Base-by-base conservation (phyloP, 169 alveolate species). In the Eimeria brunetti region DNA sequence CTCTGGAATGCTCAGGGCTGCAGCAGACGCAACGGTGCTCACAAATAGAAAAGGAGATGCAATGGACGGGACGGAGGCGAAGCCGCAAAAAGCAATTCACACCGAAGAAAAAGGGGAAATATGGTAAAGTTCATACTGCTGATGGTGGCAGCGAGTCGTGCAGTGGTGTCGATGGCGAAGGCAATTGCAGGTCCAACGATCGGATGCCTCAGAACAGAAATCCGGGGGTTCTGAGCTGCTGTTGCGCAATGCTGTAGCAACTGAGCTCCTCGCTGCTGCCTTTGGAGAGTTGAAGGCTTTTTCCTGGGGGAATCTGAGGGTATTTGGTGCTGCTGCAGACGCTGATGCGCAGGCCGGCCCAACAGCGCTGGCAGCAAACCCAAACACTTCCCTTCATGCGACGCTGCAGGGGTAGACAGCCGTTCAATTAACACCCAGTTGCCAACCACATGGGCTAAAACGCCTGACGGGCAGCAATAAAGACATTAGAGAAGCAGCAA, bases 381-480 rank as follows among this genome's bases (percentile, higher is more conserved):
- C 22, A 92, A 53, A n/a, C 91, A 80, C 92, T 20, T 27, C 49
- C 92, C 93, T 14, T 83, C 88, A 36, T 80, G 78, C 22, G 58
- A 88, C 69, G 94, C 71, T 46, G 94, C 73, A 67, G 53, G 85
- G n/a, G 94, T 88, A 51, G 67, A 38, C 38, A 88, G 67, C 56
- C 95, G 46, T 44, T 92, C 95, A 11, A 92, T 51, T 33, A 81
- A 58, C 22, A 92, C 88, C 95, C 95, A 92, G 60, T 30, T 46
- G 11, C 95, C 95, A 27, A 92, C 95, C 2, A 92, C 95, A 56
- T 81, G 88, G 44, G 92, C 89, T 36, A 92, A 56, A 60, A 92
- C 86, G 1, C 92, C 95, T 92, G 73, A 46, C 2, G 8, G 22
- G 2, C 80, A 69, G 14, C 80, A 46, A 44, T 20, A 41, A 30